phyloP scores from a whole-genome alignment of 768 basidiomycete species.

The Tulasnella sp. region DNA sequence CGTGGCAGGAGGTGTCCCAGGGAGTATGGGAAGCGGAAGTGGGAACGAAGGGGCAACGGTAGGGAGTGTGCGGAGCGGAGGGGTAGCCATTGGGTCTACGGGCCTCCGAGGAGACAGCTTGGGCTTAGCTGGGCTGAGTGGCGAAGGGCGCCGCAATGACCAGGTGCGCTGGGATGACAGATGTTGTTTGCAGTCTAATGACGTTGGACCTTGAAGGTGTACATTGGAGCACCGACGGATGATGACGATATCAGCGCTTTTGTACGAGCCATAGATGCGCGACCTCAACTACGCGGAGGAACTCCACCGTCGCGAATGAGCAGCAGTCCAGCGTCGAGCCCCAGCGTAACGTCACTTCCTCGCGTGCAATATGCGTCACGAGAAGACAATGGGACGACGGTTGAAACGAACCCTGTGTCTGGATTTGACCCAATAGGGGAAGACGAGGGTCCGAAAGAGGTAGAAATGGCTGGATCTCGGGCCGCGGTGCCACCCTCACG shows the following conservation, averaged over 20 bases:
- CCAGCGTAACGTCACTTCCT: constrained; percentile 5
- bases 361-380: neutral
- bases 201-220: neutral
- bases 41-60: neutral
- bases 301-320: constrained; percentile 4
- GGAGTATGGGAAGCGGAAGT: constrained; percentile 6
- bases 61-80: neutral
- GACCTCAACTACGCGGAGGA: constrained; percentile 17
- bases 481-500: too few species aligned
- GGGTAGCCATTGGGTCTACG: neutral
- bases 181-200: neutral
- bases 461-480: too few species aligned
- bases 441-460: too few species aligned
- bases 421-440: too few species aligned
- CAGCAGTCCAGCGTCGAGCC: constrained; percentile 8
- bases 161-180: neutral
- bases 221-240: neutral
- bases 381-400: too few species aligned
- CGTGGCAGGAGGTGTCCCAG: constrained; percentile 8
- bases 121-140: neutral
- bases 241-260: constrained; percentile 17
- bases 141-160: neutral
- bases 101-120: neutral
- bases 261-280: constrained; percentile 13
- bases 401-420: too few species aligned